Evolutionary conservation across 1,284 basidiomycete genomes (phyloP).

Genomic region (Hypsizygus ulmarius): DNA sequence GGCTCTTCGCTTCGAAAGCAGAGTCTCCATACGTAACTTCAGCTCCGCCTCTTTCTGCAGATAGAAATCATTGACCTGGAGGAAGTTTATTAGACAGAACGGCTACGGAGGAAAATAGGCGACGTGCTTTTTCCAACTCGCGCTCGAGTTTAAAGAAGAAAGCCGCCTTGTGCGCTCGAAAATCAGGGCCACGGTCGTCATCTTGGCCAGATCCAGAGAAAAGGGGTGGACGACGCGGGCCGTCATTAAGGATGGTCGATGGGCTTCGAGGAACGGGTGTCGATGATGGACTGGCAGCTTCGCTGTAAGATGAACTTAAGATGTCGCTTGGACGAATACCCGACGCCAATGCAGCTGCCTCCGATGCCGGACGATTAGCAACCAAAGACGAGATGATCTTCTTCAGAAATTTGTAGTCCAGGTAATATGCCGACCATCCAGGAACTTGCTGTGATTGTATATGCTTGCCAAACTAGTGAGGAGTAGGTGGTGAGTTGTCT

Average conservation of each 20-base stretch:
- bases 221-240: slow-evolving; percentile 50
- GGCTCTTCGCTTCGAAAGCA: slow-evolving; percentile 91
- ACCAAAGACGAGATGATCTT: slow-evolving; percentile 99
- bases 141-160: slow-evolving; percentile 99
- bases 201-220: slow-evolving; percentile 61
- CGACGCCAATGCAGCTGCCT: slow-evolving; percentile 84
- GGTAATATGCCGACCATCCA: slow-evolving; percentile 95
- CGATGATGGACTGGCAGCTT: slow-evolving; percentile 21
- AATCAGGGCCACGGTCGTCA: slow-evolving; percentile 69
- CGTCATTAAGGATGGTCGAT: slow-evolving; percentile 32
- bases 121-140: slow-evolving; percentile 90
- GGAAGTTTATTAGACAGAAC: slow-evolving; percentile 8
- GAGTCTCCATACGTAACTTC: slow-evolving; percentile 86
- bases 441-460: slow-evolving; percentile 96
- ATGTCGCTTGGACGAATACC: slow-evolving; percentile 75
- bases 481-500: slow-evolving; percentile 12
- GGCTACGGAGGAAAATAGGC: not conserved
- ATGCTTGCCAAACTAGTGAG: slow-evolving; percentile 91
- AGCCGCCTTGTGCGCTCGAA: slow-evolving; percentile 93
- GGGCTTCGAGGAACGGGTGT: slow-evolving; percentile 21
- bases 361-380: slow-evolving; percentile 84
- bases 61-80: slow-evolving; percentile 98
- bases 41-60: slow-evolving; percentile 97
- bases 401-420: slow-evolving; percentile 98
- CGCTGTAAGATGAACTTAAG: slow-evolving; percentile 29